phyloP scores from a whole-genome alignment of 116 monocot species.

The Zostera marina region DNA sequence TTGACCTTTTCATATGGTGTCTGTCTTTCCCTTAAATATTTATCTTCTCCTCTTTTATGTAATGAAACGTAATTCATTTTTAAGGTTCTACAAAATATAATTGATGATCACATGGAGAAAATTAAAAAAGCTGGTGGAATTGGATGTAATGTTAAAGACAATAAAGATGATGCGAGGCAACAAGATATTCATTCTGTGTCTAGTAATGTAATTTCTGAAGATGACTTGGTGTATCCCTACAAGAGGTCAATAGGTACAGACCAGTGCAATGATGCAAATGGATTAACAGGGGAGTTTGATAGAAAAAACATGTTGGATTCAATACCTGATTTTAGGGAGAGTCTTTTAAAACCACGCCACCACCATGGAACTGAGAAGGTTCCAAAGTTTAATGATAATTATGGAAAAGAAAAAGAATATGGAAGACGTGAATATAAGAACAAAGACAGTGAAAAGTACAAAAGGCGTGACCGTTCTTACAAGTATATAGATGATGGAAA shows the following conservation, averaged over 20 bases:
- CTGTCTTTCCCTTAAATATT: neutral
- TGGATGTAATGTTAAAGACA: slow-evolving; percentile 29
- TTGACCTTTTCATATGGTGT: neutral
- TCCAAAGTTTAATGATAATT: slow-evolving; percentile 10
- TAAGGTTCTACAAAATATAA: slow-evolving; percentile 74
- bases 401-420: slow-evolving; percentile 9
- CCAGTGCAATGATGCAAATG: slow-evolving; percentile 1
- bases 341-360: slow-evolving; percentile 1
- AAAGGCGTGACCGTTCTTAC: neutral
- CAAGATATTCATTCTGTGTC: slow-evolving; percentile 3
- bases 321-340: neutral
- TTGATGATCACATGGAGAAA: slow-evolving; percentile 89
- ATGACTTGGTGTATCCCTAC: slow-evolving; percentile 3
- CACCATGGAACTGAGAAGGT: slow-evolving; percentile 6
- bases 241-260: slow-evolving; percentile 9
- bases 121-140: slow-evolving; percentile 58
- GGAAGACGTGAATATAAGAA: slow-evolving; percentile 12
- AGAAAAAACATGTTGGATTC: slow-evolving; percentile 7
- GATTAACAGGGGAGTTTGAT: slow-evolving; percentile 6
- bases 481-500: slow-evolving; percentile 7
- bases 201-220: slow-evolving; percentile 1
- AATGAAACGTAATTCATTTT: neutral
- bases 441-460: slow-evolving; percentile 1
- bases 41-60: neutral
- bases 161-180: slow-evolving; percentile 9